Evolutionary conservation across 2,329 filamentous ascomycete genomes (phyloP).

Genomic region (Phialocephala sp.): DNA sequence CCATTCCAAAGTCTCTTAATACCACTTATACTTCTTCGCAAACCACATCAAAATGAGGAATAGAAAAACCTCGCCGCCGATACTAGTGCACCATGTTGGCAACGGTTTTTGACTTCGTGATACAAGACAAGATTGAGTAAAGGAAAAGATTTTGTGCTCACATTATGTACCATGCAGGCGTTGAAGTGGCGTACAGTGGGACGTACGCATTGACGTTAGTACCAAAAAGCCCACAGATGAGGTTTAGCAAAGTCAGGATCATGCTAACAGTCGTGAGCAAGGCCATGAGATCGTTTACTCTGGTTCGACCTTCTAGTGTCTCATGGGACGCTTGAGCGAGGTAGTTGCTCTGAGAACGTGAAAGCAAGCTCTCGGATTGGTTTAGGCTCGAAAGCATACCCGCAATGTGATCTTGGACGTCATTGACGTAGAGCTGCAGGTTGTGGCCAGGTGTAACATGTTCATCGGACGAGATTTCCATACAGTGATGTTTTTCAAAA

Average conservation of each 20-base stretch:
- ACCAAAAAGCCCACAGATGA: slow-evolving; percentile 13
- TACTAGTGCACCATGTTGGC: background rate
- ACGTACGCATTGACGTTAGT: slow-evolving; percentile 16
- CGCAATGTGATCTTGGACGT: slow-evolving; percentile 97
- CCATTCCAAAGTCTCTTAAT: background rate
- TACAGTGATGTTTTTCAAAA: slow-evolving; percentile 88
- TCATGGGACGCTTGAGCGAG: slow-evolving; percentile 73
- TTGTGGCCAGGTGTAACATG: slow-evolving; percentile 90
- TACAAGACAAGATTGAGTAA: too few relatives aligned
- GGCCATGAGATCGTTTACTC: slow-evolving; percentile 9
- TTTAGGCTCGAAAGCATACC: slow-evolving; percentile 95
- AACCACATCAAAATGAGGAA: background rate
- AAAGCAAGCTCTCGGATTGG: slow-evolving; percentile 95
- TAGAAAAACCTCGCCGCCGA: slow-evolving; percentile 7
- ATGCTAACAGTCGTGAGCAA: slow-evolving; percentile 10
- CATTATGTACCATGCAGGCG: slow-evolving; percentile 12
- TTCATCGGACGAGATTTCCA: slow-evolving; percentile 65
- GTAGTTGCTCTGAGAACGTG: slow-evolving; percentile 90
- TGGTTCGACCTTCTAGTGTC: background rate
- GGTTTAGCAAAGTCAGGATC: slow-evolving; percentile 12
- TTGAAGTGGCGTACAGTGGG: background rate
- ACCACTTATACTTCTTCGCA: slow-evolving; percentile 12
- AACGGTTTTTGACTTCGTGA: too few relatives aligned
- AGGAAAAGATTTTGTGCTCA: background rate
- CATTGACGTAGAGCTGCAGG: slow-evolving; percentile 90